Conservation (phyloP, 306 rosid genomes). For the Lathyrus oleraceus region DNA sequence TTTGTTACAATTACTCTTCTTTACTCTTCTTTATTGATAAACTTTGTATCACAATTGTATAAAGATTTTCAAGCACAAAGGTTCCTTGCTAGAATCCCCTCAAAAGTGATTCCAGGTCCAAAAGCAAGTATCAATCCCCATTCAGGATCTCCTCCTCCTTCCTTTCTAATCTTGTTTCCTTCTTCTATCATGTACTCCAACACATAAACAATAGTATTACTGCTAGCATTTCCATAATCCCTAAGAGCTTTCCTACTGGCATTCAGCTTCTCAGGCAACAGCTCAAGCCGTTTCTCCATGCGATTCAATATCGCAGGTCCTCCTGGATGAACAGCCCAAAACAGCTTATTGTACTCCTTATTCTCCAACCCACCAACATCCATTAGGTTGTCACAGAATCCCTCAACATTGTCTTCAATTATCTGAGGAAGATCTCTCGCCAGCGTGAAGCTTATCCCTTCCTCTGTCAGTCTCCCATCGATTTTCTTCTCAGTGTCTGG, state of each 20-base stretch:
- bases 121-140: slow-evolving; percentile 93
- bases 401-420: slow-evolving; percentile 76
- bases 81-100: slow-evolving; percentile 85
- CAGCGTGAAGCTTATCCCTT: slow-evolving; percentile 81
- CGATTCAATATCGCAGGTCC: slow-evolving; percentile 91
- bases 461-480: slow-evolving; percentile 84
- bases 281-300: slow-evolving; percentile 72
- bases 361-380: slow-evolving; percentile 45
- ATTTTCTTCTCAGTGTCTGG: slow-evolving; percentile 75
- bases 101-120: slow-evolving; percentile 92
- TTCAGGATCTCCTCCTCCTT: slow-evolving; percentile 45
- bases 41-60: neutral
- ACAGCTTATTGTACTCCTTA: slow-evolving; percentile 63
- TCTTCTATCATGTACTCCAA: slow-evolving; percentile 86
- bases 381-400: slow-evolving; percentile 66
- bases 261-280: slow-evolving; percentile 70
- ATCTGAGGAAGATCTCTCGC: slow-evolving; percentile 87
- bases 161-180: slow-evolving; percentile 48
- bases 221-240: slow-evolving; percentile 92
- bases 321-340: slow-evolving; percentile 95
- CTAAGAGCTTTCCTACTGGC: slow-evolving; percentile 76
- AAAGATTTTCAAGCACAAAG: slow-evolving; percentile 39
- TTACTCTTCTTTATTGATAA: neutral
- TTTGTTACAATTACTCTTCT: slow-evolving; percentile 7
- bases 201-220: slow-evolving; percentile 84